Conservation (phyloP, 73 alveolate species). For the Effrenium voratum region DNA sequence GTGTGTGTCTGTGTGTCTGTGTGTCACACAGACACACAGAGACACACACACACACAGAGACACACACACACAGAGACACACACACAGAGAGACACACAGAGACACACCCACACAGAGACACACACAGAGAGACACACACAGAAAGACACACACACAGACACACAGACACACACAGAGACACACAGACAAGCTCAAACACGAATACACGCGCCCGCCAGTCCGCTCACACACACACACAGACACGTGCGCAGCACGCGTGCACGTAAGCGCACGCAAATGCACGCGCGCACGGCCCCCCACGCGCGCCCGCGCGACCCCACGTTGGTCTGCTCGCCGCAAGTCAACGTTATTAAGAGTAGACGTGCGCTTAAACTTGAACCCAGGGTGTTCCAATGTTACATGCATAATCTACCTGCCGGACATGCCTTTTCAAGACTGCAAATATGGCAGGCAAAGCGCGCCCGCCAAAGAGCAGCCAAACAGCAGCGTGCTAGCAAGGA, state of each 20-base stretch:
- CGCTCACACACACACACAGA: not conserved
- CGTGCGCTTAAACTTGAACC: not conserved
- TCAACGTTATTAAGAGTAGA: not conserved
- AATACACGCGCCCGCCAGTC: no score
- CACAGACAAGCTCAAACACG: no score
- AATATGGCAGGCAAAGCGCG: not conserved
- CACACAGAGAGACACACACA: no score
- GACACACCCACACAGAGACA: no score
- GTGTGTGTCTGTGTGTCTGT: no score
- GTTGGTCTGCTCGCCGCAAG: not conserved
- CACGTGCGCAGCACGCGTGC: not conserved
- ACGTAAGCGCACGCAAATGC: not conserved
- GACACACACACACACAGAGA: no score
- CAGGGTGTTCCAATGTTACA: not conserved
- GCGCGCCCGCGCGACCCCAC: not conserved
- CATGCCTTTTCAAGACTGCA: not conserved
- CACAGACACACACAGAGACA: no score
- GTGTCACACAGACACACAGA: no score
- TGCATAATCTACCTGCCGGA: not conserved
- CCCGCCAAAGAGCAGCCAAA: conserved; percentile 77
- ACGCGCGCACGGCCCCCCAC: not conserved
- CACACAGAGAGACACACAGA: no score
- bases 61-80: no score
- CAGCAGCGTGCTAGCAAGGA: conserved; percentile 58
- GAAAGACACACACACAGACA: no score